A percentile compares a stretch with the other conserved stretches of the same genome.
These are phyloP conservation scores for Blastocystis sp. DNA, from an alignment of 352 stramenopile species.

Conservation along the genomic window DNA sequence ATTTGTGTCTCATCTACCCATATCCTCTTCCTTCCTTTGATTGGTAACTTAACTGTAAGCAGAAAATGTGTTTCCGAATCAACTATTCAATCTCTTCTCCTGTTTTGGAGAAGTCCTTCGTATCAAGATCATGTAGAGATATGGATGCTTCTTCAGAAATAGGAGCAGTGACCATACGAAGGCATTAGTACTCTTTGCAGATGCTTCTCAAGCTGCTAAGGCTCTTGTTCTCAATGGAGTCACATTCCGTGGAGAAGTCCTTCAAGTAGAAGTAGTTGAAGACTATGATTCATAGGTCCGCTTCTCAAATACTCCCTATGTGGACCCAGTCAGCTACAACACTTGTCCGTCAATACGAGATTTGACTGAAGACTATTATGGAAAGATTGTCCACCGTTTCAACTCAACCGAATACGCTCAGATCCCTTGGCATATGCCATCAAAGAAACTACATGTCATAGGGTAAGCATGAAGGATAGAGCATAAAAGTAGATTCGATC, in stretches of 20 bases:
- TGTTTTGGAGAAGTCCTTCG: constrained; percentile 60
- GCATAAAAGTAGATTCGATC: constrained; percentile 28
- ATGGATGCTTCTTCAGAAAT: background rate
- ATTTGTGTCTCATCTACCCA: constrained; percentile 52
- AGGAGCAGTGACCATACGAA: constrained; percentile 53
- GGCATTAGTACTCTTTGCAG: constrained; percentile 41
- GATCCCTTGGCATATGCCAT: constrained; percentile 47
- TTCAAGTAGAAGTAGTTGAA: background rate
- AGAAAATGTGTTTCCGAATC: constrained; percentile 43
- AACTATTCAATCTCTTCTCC: constrained; percentile 61
- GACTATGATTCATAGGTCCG: background rate
- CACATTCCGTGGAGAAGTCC: background rate
- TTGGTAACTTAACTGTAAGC: constrained; percentile 6
- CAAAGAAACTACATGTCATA: constrained; percentile 29
- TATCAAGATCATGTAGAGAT: constrained; percentile 51
- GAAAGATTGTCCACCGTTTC: constrained; percentile 59
- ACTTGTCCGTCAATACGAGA: constrained; percentile 58
- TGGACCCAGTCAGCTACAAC: constrained; percentile 23
- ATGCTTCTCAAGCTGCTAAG: constrained; percentile 41
- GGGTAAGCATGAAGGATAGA: background rate
- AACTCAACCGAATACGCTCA: constrained; percentile 48
- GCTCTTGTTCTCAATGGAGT: constrained; percentile 51
- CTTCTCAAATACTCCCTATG: constrained; percentile 52
- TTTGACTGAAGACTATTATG: constrained; percentile 59
- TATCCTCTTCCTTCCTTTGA: background rate